Base-by-base conservation (phyloP, 2,329 filamentous ascomycete genomes). In the Chaetomium sp. region DNA sequence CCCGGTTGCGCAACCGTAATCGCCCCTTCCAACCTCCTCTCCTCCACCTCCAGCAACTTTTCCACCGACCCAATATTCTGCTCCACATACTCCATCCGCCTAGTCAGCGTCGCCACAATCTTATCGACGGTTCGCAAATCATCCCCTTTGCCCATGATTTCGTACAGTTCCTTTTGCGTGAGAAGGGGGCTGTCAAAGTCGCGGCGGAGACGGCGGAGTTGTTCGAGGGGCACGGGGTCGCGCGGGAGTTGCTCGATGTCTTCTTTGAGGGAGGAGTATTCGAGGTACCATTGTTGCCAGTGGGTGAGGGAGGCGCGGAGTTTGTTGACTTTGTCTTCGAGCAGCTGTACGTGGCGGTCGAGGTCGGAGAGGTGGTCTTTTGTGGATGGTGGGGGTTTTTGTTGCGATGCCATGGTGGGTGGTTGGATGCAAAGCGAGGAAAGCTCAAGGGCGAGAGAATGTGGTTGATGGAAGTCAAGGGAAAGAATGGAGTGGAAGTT, bases 231-330 rank as follows among this genome's bases (percentile, higher is more conserved):
- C 70, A 50, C 75, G 9, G 61, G 52, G 19, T 63, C 72, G 43
- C 75, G 69, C 38, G 77, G 69, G 33, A 86, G 68, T 4, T 74
- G 76, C 52, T 82, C 72, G 35, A 97, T 80, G 65, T 95, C 89
- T 68, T 95, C 89, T 68, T 88, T 91, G 59, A 97, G 78, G 32
- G 86, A 83, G 68, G 96, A 89, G 70, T 97, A 97, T 69, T 97
- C 92, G 48, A 88, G 84, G 69, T 95, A 91, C 82, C 89, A 95
- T 53, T 85, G 86, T 61, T 89, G 87, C 92, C 92, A 99, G 73
- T 95, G 87, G 59, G 85, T 84, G 52, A 97, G 78, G 6, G 88
- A 85, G 65, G 87, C 83, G 54, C 82, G 82, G 19, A 97, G 80
- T 68, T 89, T 84, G 49, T 78, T 74, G 47, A 95, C 80, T 61